A percentile compares a stretch with the other conserved stretches of the same genome.
Conservation (phyloP, 2,329 filamentous ascomycete genomes). For the Xylariaceae sp. region DNA sequence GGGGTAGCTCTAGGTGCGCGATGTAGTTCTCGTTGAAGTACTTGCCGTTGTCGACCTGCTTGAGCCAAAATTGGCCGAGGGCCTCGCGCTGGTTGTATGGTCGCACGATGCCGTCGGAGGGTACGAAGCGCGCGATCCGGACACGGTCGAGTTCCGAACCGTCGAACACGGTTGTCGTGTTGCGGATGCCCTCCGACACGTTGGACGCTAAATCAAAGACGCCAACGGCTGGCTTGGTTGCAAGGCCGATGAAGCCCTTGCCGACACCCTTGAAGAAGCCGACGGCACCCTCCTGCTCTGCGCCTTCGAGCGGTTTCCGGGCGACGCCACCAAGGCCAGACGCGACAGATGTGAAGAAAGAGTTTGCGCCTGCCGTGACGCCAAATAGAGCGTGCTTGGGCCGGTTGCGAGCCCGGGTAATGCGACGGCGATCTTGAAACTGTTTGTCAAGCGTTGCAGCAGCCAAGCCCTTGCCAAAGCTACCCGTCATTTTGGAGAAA, state of each 20-base stretch:
- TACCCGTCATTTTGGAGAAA: slow-evolving; percentile 96
- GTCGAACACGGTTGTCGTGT: slow-evolving; percentile 98
- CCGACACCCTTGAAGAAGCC: slow-evolving; percentile 98
- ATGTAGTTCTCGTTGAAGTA: slow-evolving; percentile 99
- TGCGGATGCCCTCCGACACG: slow-evolving; percentile 94
- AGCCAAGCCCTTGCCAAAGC: slow-evolving; percentile 93
- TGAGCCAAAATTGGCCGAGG: slow-evolving; percentile 97
- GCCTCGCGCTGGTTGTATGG: slow-evolving; percentile 95
- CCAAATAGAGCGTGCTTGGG: slow-evolving; percentile 98
- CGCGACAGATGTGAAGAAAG: slow-evolving; percentile 87
- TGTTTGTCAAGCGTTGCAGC: slow-evolving; percentile 97
- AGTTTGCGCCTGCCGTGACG: slow-evolving; percentile 92
- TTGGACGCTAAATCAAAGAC: slow-evolving; percentile 97
- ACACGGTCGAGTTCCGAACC: slow-evolving; percentile 92
- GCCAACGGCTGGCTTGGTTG: slow-evolving; percentile 95
- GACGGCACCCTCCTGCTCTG: slow-evolving; percentile 89
- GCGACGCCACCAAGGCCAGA: slow-evolving; percentile 93
- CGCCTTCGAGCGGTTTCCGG: slow-evolving; percentile 90
- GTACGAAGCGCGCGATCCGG: slow-evolving; percentile 89
- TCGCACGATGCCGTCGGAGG: slow-evolving; percentile 87
- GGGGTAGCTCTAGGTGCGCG: slow-evolving; percentile 88
- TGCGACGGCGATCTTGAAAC: slow-evolving; percentile 94
- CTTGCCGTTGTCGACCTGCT: slow-evolving; percentile 95
- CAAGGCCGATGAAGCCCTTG: slow-evolving; percentile 90
- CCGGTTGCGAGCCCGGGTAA: slow-evolving; percentile 87